Evolutionary conservation across 495 filamentous ascomycete species (phyloP).

Genomic region (Penicillium odoratum): DNA sequence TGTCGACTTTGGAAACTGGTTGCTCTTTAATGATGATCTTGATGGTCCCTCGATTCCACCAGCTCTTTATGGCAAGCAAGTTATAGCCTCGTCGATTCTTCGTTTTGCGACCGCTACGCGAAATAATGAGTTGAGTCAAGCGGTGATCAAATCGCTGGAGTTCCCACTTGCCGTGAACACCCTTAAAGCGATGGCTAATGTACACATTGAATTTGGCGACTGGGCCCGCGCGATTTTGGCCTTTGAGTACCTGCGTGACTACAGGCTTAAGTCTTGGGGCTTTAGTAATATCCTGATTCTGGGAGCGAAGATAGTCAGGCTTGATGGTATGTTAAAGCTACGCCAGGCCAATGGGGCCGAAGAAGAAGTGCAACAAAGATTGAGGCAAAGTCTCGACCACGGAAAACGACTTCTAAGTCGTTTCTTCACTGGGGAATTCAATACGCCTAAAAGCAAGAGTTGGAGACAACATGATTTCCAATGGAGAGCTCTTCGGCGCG

Average conservation of each 20-base stretch:
- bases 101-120: slow-evolving; percentile 56
- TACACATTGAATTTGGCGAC: slow-evolving; percentile 44
- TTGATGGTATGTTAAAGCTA: slow-evolving; percentile 28
- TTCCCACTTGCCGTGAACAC: slow-evolving; percentile 44
- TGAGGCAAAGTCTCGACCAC: slow-evolving; percentile 13
- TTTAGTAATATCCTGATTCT: slow-evolving; percentile 46
- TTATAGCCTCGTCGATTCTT: slow-evolving; percentile 55
- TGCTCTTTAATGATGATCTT: slow-evolving; percentile 54
- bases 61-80: slow-evolving; percentile 46
- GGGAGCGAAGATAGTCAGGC: slow-evolving; percentile 42
- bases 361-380: slow-evolving; percentile 9
- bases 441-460: slow-evolving; percentile 20
- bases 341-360: slow-evolving; percentile 1
- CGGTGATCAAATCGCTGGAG: slow-evolving; percentile 39
- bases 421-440: slow-evolving; percentile 36
- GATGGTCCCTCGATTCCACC: slow-evolving; percentile 57
- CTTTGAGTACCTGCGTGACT: slow-evolving; percentile 42
- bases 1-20: slow-evolving; percentile 53
- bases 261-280: slow-evolving; percentile 46
- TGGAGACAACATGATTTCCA: slow-evolving; percentile 25
- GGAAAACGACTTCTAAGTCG: slow-evolving; percentile 38
- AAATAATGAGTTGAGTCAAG: slow-evolving; percentile 46
- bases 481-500: slow-evolving; percentile 25
- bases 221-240: slow-evolving; percentile 50
- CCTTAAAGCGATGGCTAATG: slow-evolving; percentile 50